Evolutionary conservation across 352 stramenopile species (phyloP).

Genomic region (Globisporangium paddicum): DNA sequence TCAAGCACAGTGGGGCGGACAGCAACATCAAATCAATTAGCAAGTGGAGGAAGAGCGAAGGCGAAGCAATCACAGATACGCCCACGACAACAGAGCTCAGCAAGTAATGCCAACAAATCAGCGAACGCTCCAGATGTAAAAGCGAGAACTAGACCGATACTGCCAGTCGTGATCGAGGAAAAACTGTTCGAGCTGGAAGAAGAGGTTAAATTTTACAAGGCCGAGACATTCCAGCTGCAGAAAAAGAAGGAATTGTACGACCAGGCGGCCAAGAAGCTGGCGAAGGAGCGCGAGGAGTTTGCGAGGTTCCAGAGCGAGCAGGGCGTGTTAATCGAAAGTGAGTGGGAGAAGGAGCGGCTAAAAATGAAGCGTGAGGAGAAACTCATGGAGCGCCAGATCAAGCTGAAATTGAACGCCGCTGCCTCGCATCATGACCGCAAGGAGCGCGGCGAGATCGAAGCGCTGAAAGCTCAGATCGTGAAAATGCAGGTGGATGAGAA

Average conservation of each 20-base stretch:
- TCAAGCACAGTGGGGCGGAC: background rate
- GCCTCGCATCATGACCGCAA: constrained; percentile 51
- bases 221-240: constrained; percentile 73
- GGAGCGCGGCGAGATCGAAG: constrained; percentile 63
- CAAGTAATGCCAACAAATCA: background rate
- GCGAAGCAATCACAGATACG: background rate
- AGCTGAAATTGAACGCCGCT: constrained; percentile 54
- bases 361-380: constrained; percentile 78
- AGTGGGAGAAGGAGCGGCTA: constrained; percentile 57
- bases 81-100: background rate
- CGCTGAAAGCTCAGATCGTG: constrained; percentile 79
- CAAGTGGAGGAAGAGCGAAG: background rate
- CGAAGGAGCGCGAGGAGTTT: constrained; percentile 46
- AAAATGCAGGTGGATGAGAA: constrained; percentile 77
- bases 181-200: constrained; percentile 76
- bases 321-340: constrained; percentile 45
- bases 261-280: constrained; percentile 54
- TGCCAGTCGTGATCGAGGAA: constrained; percentile 76
- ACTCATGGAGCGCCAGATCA: constrained; percentile 67
- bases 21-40: background rate
- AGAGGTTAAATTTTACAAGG: constrained; percentile 85
- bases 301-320: constrained; percentile 48
- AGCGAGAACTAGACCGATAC: constrained; percentile 12
- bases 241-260: constrained; percentile 67
- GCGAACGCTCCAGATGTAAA: background rate